Evolutionary conservation across 2,329 filamentous ascomycete species (phyloP), one percentile per base, ranked within the genome.

Genomic region (Coniochaeta sp.): DNA sequence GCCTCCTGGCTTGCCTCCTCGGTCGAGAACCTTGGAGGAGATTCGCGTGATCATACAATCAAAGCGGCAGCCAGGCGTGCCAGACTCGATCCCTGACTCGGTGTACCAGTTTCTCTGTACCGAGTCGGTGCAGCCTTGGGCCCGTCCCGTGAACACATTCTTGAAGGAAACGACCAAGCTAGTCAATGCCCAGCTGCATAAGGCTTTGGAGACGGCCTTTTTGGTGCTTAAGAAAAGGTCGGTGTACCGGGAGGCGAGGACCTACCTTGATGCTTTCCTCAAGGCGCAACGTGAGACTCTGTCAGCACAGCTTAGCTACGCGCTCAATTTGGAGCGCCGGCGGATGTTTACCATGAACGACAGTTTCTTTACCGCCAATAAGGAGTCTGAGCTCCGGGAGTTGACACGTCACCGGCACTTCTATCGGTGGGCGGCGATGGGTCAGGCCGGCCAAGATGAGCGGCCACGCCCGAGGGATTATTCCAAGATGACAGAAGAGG

Each of bases 101-200:
- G 85, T 88, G 0, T 84, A 87, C 24, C 80, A 86, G 30, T 76
- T 77, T 0, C 75, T 89, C 17, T 85, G 82, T 54, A 74, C 78
- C 17, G 73, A 81, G n/a, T 81, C 82, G 0, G 80, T 89, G 1
- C 68, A 70, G 8, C 80, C 83, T 1, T 90, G 88, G 88, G 67
- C 77, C 1, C 66, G 67, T 0, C 85, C 85, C 0, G 75, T 87
- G 55, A 68, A 77, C 0, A 74, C 67, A 0, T 83, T 85, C 54
- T 70, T 84, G 6, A 65, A 72, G 3, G 70, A 75, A 5, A 80
- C 82, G 0, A 78, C 84, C 59, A 64, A 69, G 1, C 75, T 83
- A 5, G 69, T 89, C 0, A 71, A 79, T 2, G 63, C 66, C 0
- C 77, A 77, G 17, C 75, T 88, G 0, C 71, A 76, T 0, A 59